These are phyloP conservation scores for Solanum appendiculatum DNA, from an alignment of 257 asterid species.

Conservation along the genomic window DNA sequence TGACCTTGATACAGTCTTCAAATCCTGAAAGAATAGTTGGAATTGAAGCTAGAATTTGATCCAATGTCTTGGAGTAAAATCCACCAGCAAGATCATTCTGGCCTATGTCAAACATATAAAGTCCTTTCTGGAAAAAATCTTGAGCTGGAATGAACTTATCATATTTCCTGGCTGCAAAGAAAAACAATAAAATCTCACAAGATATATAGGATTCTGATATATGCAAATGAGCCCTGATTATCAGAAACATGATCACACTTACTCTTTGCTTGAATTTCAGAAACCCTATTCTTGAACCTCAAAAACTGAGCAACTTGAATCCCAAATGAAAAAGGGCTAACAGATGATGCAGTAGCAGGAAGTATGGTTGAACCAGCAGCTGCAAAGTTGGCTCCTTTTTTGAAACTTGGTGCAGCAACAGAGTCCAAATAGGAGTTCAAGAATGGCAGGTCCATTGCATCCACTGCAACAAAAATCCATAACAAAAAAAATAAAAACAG, in stretches of 20 bases:
- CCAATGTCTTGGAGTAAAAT: conserved; percentile 73
- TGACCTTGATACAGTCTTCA: conserved; percentile 65
- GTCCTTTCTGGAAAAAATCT: conserved; percentile 59
- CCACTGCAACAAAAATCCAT: conserved; percentile 46
- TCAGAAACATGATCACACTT: not conserved
- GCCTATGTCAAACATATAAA: conserved; percentile 91
- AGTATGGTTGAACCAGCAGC: conserved; percentile 67
- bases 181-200: not conserved
- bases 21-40: conserved; percentile 55
- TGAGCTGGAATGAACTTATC: conserved; percentile 59
- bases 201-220: not conserved
- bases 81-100: conserved; percentile 96
- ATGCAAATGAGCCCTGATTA: not conserved
- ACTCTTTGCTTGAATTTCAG: conserved; percentile 55
- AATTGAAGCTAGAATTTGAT: conserved; percentile 79
- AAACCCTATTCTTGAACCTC: conserved; percentile 70
- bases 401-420: conserved; percentile 57
- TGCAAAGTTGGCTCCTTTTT: conserved; percentile 82
- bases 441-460: conserved; percentile 81
- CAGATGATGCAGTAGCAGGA: conserved; percentile 49
- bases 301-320: conserved; percentile 82
- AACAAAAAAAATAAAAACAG: not conserved
- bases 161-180: conserved; percentile 46
- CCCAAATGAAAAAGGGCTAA: conserved; percentile 70
- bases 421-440: conserved; percentile 80